phyloP scores from a whole-genome alignment of 768 basidiomycete genomes.

The Auricularia cornea region DNA sequence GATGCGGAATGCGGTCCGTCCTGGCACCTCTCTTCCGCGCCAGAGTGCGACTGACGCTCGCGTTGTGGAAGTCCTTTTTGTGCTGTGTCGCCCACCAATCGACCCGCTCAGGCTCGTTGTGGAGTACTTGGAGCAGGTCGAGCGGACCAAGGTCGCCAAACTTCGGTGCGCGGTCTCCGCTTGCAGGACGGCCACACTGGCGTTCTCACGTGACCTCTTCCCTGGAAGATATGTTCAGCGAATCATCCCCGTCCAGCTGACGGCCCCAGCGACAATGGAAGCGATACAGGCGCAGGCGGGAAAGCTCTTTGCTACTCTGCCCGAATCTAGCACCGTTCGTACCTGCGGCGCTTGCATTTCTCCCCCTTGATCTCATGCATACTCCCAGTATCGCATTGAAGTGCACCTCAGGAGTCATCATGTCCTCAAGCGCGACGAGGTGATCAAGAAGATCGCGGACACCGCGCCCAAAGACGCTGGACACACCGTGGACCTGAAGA shows the following conservation, averaged over 20 bases:
- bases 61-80: slow-evolving; percentile 53
- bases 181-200: no score
- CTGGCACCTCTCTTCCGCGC: not conserved
- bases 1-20: slow-evolving; percentile 44
- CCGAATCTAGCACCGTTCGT: not conserved
- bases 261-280: slow-evolving; percentile 57
- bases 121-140: slow-evolving; percentile 54
- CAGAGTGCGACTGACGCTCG: not conserved
- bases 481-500: slow-evolving; percentile 57
- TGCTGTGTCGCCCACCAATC: slow-evolving; percentile 69
- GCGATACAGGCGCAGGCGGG: slow-evolving; percentile 61
- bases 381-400: slow-evolving; percentile 42
- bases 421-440: slow-evolving; percentile 46
- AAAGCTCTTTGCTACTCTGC: slow-evolving; percentile 48
- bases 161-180: slow-evolving; percentile 43
- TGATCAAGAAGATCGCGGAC: slow-evolving; percentile 62
- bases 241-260: slow-evolving; percentile 58
- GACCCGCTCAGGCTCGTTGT: slow-evolving; percentile 66
- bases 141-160: slow-evolving; percentile 51
- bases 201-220: not conserved
- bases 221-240: slow-evolving; percentile 54
- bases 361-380: not conserved
- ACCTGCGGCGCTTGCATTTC: no score
- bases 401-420: slow-evolving; percentile 67
- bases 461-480: slow-evolving; percentile 50